These are phyloP conservation scores for Chytridium lagenaria DNA, from an alignment of 371 early-diverging fungal species.

Conservation along the genomic window DNA sequence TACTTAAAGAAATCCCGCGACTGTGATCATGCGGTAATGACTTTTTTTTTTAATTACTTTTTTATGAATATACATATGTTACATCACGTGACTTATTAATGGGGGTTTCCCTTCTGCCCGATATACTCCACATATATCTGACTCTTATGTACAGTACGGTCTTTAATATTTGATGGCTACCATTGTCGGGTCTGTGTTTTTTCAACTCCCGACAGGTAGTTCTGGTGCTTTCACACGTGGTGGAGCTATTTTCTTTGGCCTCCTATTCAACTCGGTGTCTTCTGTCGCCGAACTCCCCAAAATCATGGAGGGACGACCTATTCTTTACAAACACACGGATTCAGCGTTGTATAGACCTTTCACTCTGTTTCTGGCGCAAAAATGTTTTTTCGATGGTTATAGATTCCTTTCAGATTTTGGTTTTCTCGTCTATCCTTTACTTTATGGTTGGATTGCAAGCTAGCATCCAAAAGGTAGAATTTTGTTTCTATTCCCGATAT, in stretches of 20 bases:
- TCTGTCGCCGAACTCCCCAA: slow-evolving; percentile 54
- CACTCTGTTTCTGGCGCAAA: slow-evolving; percentile 66
- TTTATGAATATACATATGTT: background rate
- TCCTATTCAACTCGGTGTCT: slow-evolving; percentile 22
- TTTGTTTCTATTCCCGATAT: background rate
- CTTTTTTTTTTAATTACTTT: background rate
- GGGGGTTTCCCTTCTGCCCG: too few species aligned
- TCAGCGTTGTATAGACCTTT: slow-evolving; percentile 71
- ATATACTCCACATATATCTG: too few species aligned
- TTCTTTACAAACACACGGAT: slow-evolving; percentile 71
- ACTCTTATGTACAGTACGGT: slow-evolving; percentile 30
- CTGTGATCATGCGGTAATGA: slow-evolving; percentile 18
- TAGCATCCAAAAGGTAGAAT: slow-evolving; percentile 38
- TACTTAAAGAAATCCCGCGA: slow-evolving; percentile 6
- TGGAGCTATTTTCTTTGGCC: slow-evolving; percentile 59
- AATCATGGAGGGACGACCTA: slow-evolving; percentile 62
- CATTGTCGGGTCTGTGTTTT: slow-evolving; percentile 74
- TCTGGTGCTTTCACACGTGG: slow-evolving; percentile 74
- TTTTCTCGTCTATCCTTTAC: slow-evolving; percentile 64
- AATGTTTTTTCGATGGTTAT: slow-evolving; percentile 58
- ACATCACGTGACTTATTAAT: background rate
- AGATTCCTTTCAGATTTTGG: slow-evolving; percentile 57
- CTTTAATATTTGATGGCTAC: slow-evolving; percentile 67
- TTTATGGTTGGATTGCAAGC: slow-evolving; percentile 64
- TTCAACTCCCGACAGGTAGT: slow-evolving; percentile 56